Percentiles rank a stretch among this genome's conserved stretches.
phyloP scores from a whole-genome alignment of 2,329 filamentous ascomycete species.

The Furcasterigmium sp. region DNA sequence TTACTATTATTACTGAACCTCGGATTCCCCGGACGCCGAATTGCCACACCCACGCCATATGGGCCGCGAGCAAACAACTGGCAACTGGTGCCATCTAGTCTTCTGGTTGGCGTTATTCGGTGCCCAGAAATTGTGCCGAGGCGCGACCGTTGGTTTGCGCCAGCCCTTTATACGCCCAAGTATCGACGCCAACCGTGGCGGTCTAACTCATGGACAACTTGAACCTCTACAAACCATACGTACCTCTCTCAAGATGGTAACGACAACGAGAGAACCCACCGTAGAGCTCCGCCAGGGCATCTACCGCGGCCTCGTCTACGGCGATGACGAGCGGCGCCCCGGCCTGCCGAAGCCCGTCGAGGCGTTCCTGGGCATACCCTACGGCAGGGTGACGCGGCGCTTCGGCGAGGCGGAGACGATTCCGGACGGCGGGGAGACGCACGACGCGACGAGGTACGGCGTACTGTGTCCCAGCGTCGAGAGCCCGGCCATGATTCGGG shows the following conservation, averaged over 20 bases:
- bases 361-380: slow-evolving; percentile 45
- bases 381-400: slow-evolving; percentile 39
- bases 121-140: too few relatives aligned
- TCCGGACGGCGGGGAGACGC: slow-evolving; percentile 12
- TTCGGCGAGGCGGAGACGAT: slow-evolving; percentile 36
- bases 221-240: too few relatives aligned
- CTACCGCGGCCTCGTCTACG: slow-evolving; percentile 30
- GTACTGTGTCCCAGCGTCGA: slow-evolving; percentile 26
- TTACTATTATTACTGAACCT: too few relatives aligned
- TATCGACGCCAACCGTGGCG: too few relatives aligned
- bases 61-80: too few relatives aligned
- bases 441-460: slow-evolving; percentile 30
- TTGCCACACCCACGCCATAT: too few relatives aligned
- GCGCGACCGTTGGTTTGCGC: too few relatives aligned
- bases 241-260: background rate
- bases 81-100: too few relatives aligned
- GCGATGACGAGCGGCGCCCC: slow-evolving; percentile 10
- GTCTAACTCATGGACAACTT: too few relatives aligned
- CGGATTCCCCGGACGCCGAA: too few relatives aligned
- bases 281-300: slow-evolving; percentile 29
- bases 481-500: slow-evolving; percentile 15
- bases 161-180: too few relatives aligned
- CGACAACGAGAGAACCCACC: slow-evolving; percentile 5
- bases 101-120: too few relatives aligned
- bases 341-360: slow-evolving; percentile 36